phyloP scores from a whole-genome alignment of 2,329 filamentous ascomycete species.

The Penicillium freii region DNA sequence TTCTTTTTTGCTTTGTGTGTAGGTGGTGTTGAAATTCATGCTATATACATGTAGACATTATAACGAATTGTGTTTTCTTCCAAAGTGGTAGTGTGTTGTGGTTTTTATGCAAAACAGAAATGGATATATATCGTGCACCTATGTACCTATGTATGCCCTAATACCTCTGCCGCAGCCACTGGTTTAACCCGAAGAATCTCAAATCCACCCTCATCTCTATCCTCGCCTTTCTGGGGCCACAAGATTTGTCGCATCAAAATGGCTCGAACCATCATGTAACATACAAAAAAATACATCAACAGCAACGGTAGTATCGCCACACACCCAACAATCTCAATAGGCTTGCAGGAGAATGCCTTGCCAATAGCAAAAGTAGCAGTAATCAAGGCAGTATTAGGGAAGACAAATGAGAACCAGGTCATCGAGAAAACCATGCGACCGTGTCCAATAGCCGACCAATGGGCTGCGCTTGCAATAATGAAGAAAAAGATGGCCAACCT shows the following conservation, averaged over 20 bases:
- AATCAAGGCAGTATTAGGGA: slow-evolving; percentile 72
- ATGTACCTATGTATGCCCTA: neutral
- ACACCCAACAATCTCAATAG: slow-evolving; percentile 66
- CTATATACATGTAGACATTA: too few relatives aligned
- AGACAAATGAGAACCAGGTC: slow-evolving; percentile 83
- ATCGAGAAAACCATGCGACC: slow-evolving; percentile 72
- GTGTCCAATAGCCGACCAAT: slow-evolving; percentile 64
- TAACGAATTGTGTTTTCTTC: too few relatives aligned
- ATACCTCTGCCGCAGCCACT: slow-evolving; percentile 15
- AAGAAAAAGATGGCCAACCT: slow-evolving; percentile 81
- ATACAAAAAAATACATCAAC: slow-evolving; percentile 66
- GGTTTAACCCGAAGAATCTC: slow-evolving; percentile 36
- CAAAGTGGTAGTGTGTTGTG: too few relatives aligned
- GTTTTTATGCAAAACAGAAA: neutral
- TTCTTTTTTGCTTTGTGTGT: too few relatives aligned
- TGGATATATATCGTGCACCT: neutral
- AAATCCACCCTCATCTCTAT: slow-evolving; percentile 62
- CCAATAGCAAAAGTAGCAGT: slow-evolving; percentile 72
- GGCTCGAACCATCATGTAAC: slow-evolving; percentile 68
- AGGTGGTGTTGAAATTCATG: too few relatives aligned
- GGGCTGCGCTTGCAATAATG: slow-evolving; percentile 71
- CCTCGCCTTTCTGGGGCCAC: slow-evolving; percentile 71
- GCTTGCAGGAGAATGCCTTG: slow-evolving; percentile 56
- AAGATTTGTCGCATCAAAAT: slow-evolving; percentile 66
- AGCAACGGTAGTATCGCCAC: slow-evolving; percentile 66